These are phyloP conservation scores for Mallotus repandus DNA, from an alignment of 441 rosid genomes.

Conservation along the genomic window DNA sequence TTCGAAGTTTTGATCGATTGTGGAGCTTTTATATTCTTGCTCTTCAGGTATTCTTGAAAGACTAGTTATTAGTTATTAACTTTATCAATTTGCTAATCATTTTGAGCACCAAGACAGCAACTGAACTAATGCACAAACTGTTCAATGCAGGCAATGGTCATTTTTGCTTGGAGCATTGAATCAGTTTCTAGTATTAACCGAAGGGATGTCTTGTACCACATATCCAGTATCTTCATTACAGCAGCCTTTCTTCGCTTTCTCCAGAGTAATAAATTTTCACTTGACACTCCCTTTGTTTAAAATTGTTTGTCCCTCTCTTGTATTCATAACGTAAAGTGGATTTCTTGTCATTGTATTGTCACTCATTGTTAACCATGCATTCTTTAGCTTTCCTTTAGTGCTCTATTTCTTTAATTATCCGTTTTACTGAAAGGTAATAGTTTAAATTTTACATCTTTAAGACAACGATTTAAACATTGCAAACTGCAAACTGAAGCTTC, in stretches of 20 bases:
- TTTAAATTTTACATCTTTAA: neutral
- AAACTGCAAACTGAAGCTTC: neutral
- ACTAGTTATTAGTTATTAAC: neutral
- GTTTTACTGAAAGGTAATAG: neutral
- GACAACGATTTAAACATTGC: neutral
- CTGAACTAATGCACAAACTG: conserved; percentile 12
- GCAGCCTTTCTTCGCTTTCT: conserved; percentile 88
- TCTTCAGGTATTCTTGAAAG: conserved; percentile 62
- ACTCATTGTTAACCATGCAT: neutral
- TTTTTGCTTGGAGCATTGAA: conserved; percentile 77
- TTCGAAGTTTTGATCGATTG: conserved; percentile 88
- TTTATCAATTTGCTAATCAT: neutral
- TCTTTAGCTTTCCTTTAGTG: neutral
- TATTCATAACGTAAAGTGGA: neutral
- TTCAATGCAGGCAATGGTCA: conserved; percentile 72
- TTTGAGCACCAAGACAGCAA: neutral
- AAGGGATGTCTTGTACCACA: conserved; percentile 59
- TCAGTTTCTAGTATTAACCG: conserved; percentile 52
- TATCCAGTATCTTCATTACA: conserved; percentile 92
- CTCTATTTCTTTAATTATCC: neutral
- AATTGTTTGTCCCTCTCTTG: neutral
- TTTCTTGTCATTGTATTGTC: neutral
- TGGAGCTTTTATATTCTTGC: conserved; percentile 94
- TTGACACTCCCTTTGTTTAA: neutral
- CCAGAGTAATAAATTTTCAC: conserved; percentile 56